Evolutionary conservation across 225 moss, liverwort and hornwort genomes (phyloP).

Genomic region (Thuidium tamariscinum): DNA sequence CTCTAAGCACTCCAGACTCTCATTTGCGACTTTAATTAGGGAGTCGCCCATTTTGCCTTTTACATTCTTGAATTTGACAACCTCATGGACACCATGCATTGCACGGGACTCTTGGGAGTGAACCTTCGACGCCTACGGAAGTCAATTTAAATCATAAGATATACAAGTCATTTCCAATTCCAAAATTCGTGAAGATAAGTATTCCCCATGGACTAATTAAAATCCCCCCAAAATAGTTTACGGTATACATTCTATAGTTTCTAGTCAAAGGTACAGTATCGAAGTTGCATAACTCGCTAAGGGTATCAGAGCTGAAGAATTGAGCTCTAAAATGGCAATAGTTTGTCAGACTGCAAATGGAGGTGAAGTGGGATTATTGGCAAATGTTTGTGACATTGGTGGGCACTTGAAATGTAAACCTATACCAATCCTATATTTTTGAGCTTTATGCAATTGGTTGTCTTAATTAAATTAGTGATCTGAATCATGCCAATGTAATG

Average conservation of each 20-base stretch:
- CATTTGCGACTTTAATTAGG: neutral
- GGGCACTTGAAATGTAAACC: neutral
- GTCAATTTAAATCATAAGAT: neutral
- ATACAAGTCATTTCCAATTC: neutral
- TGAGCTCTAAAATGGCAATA: neutral
- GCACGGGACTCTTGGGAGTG: neutral
- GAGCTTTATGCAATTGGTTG: neutral
- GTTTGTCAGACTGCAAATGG: neutral
- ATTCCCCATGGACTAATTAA: neutral
- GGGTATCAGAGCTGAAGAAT: neutral
- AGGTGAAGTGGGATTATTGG: neutral
- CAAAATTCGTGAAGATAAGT: neutral
- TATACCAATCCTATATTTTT: neutral
- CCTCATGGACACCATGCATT: neutral
- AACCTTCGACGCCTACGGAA: slow-evolving; percentile 20
- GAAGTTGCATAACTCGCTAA: neutral
- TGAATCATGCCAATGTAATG: neutral
- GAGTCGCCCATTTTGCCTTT: neutral
- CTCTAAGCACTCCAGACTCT: slow-evolving; percentile 8
- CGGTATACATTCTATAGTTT: neutral
- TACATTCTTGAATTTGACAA: neutral
- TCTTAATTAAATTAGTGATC: too few species aligned
- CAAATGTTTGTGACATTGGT: neutral
- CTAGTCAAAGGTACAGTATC: neutral
- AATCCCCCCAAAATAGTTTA: neutral